A percentile compares a stretch with the other conserved stretches of the same genome.
These are phyloP conservation scores for Hypoxylon trugodes DNA, from an alignment of 495 filamentous ascomycete genomes.

Conservation along the genomic window DNA sequence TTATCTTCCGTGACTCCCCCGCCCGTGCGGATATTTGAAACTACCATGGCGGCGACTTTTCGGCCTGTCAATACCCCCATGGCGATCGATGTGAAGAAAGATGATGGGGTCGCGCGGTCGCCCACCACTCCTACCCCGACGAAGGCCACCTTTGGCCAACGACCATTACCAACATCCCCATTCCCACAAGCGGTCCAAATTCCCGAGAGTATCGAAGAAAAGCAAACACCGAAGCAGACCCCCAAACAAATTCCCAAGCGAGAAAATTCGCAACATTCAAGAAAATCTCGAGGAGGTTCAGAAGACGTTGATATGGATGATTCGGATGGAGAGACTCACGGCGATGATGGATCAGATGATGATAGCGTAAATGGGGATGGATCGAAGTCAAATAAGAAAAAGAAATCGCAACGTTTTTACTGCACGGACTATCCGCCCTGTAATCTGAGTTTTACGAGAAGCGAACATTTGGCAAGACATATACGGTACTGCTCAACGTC, in stretches of 20 bases:
- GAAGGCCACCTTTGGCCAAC: slow-evolving; percentile 67
- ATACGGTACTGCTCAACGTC: slow-evolving; percentile 70
- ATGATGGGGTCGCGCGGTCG: slow-evolving; percentile 66
- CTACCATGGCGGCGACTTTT: slow-evolving; percentile 64
- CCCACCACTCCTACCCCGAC: slow-evolving; percentile 73
- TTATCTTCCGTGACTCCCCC: background rate
- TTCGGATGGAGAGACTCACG: slow-evolving; percentile 65
- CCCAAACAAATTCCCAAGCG: slow-evolving; percentile 45
- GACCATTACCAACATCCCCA: slow-evolving; percentile 66
- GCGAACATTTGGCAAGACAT: slow-evolving; percentile 93
- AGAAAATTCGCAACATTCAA: slow-evolving; percentile 68
- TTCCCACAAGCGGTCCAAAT: slow-evolving; percentile 62
- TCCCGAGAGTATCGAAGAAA: slow-evolving; percentile 53
- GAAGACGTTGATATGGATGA: slow-evolving; percentile 82
- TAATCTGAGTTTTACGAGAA: slow-evolving; percentile 92
- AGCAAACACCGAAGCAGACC: slow-evolving; percentile 39
- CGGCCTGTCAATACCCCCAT: slow-evolving; percentile 80
- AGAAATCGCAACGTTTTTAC: slow-evolving; percentile 96
- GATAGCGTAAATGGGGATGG: slow-evolving; percentile 75
- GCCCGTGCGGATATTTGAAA: background rate
- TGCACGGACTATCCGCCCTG: slow-evolving; percentile 98
- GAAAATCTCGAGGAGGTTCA: slow-evolving; percentile 67
- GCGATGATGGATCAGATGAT: slow-evolving; percentile 73
- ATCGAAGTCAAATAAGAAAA: slow-evolving; percentile 80
- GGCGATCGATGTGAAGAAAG: slow-evolving; percentile 54